Evolutionary conservation across 768 basidiomycete genomes (phyloP), one percentile per base, ranked within the genome.

Genomic region (Obba rivulosa): DNA sequence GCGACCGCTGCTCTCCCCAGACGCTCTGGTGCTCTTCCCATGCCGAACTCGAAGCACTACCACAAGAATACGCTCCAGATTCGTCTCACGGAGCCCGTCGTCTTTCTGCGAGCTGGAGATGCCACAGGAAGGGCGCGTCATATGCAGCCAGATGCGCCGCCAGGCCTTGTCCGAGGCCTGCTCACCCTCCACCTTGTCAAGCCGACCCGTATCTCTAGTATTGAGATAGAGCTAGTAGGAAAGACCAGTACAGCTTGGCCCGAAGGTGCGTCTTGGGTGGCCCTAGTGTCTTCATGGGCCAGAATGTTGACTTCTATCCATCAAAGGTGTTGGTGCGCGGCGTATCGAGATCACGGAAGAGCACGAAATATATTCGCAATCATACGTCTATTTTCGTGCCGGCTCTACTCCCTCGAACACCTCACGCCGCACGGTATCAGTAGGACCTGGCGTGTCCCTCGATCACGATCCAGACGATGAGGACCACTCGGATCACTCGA

Each of bases 151-250:
- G 54, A 61, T 28, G 66, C 69, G 51, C 69, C 66, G 3, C 79
- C 83, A 0, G 77, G 83, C 16, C 66, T 83, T 59, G 68, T 89
- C 11, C 69, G 86, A 41, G 86, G 86, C 9, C 66, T 87, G 3
- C 71, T 88, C 48, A 80, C 78, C 1, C 68, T 89, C 49, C 73
- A 69, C 13, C 66, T 87, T 35, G 70, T 71, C 24, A 95, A 95
- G 62, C 82, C 92, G 0, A 92, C 82, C 45, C 83, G 83, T 63
- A 83, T 99, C 55, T 83, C 86, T 25, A 87, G 83, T 58, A 93
- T 99, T 49, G 84, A 85, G 47, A 72, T 96, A 34, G 80, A 84
- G 62, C 68, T 99, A 18, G 72, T 81, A 39, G 93, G 88, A 2
- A 85, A 73, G 50, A 74, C 83, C 2, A 68, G 74, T 20, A 87